Base-by-base conservation (phyloP, 257 asterid genomes). In the Voacanga thouarsii region DNA sequence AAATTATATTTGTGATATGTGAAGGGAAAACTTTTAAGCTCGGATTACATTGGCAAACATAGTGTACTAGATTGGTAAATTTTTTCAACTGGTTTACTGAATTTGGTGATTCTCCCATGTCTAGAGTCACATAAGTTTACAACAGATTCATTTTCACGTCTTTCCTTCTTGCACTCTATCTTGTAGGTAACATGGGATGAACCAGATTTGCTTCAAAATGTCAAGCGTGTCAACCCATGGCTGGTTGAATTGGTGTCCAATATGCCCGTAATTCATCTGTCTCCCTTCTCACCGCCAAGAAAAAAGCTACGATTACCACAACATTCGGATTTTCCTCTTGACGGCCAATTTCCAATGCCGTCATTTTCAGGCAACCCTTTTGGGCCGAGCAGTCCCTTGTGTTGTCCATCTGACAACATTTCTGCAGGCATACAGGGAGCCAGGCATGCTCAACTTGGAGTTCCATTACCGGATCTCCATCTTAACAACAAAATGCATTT, bases 341-440 rank as follows among this genome's bases (percentile, higher is more conserved):
- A 92, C 71, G 86, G 90, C 77, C 97, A 85, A 77, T 77, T 91
- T 86, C 92, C 90, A 65, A 81, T 92, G 84, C 93, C 96, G 83
- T 88, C 95, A 6, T 90, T 94, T 84, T 88, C 94, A 80, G 94
- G 96, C 87, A 91, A 87, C 86, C 92, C 91, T 85, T 87, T 89
- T 55, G 87, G 89, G 81, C 91, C 89, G 74, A 87, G 90, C 91
- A 87, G 97, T 85, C 89, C 92, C 72, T 76, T 91, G 56, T 82
- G 86, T 80, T 85, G 91, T 89, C 87, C 88, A 49, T 77, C 92
- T 0, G 93, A 91, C 90, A 87, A 84, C 85, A 73, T 87, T 41
- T 63, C 99, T 93, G 97, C 94, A 88, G 98, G 98, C 96, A 86
- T 95, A 91, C 99, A 95, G 98, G 98, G 97, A 95, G 94, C 99